phyloP scores from a whole-genome alignment of 2,329 filamentous ascomycete species.

The Colletotrichum zoysiae region DNA sequence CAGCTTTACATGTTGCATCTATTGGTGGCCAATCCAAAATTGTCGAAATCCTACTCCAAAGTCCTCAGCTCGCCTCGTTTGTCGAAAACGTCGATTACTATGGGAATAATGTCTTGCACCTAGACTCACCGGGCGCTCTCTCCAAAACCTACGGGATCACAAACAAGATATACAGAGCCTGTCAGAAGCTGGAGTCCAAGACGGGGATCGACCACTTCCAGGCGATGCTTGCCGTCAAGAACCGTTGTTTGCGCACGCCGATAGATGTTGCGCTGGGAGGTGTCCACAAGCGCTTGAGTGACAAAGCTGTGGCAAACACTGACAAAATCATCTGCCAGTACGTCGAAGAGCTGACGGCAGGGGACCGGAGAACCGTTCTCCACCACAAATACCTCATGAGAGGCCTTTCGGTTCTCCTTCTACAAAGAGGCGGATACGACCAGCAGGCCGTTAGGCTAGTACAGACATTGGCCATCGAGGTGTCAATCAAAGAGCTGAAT shows the following conservation, averaged over 20 bases:
- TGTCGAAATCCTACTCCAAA: conserved; percentile 42
- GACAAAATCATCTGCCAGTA: conserved; percentile 6
- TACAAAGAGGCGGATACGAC: conserved; percentile 20
- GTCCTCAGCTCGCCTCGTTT: conserved; percentile 38
- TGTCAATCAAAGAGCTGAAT: conserved; percentile 15
- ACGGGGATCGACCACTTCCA: conserved; percentile 43
- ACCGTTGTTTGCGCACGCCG: conserved; percentile 19
- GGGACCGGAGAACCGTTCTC: background rate
- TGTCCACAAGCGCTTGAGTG: conserved; percentile 9
- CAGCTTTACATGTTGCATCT: conserved; percentile 37
- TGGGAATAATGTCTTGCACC: conserved; percentile 38
- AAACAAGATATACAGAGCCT: conserved; percentile 33
- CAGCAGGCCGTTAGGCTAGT: conserved; percentile 21
- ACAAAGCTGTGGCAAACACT: conserved; percentile 2
- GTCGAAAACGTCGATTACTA: conserved; percentile 41
- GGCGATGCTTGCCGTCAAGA: conserved; percentile 32
- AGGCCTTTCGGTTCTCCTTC: conserved; percentile 14
- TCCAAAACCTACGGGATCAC: conserved; percentile 1
- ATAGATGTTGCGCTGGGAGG: conserved; percentile 35
- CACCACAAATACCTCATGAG: conserved; percentile 20
- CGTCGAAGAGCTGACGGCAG: background rate
- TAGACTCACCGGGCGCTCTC: background rate
- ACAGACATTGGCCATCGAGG: conserved; percentile 2
- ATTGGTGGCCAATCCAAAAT: conserved; percentile 13
- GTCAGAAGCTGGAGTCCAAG: conserved; percentile 34